Conservation (phyloP, 495 filamentous ascomycete species). For the Penicillium riverlandense region DNA sequence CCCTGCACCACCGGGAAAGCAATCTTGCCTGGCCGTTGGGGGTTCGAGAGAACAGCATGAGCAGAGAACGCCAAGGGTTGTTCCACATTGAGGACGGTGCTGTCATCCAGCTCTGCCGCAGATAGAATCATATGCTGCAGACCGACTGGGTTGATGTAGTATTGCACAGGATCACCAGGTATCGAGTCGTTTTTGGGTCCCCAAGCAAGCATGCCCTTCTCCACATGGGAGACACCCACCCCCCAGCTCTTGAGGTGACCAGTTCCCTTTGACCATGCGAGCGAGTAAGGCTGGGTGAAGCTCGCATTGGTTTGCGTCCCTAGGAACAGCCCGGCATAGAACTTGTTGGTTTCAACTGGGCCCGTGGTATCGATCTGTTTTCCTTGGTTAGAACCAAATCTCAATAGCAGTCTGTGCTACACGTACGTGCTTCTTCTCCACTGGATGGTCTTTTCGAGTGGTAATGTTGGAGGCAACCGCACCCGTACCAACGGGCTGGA, state of each 20-base stretch:
- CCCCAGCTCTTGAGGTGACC: slow-evolving; percentile 67
- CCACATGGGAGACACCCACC: slow-evolving; percentile 65
- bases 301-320: slow-evolving; percentile 61
- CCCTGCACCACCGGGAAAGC: slow-evolving; percentile 84
- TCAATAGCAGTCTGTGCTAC: slow-evolving; percentile 8
- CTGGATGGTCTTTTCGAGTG: slow-evolving; percentile 44
- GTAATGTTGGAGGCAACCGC: slow-evolving; percentile 48
- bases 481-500: slow-evolving; percentile 54
- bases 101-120: slow-evolving; percentile 59
- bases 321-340: slow-evolving; percentile 85
- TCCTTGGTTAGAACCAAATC: slow-evolving; percentile 4
- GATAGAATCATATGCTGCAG: slow-evolving; percentile 76
- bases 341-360: slow-evolving; percentile 80
- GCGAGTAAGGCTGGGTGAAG: slow-evolving; percentile 81
- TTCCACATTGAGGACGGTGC: slow-evolving; percentile 56
- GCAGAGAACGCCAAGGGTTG: slow-evolving; percentile 61
- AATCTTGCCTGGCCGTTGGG: slow-evolving; percentile 47
- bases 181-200: slow-evolving; percentile 43
- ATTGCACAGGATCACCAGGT: slow-evolving; percentile 53
- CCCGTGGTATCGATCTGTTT: slow-evolving; percentile 29
- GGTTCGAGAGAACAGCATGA: slow-evolving; percentile 57
- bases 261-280: slow-evolving; percentile 67
- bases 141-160: slow-evolving; percentile 76
- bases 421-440: slow-evolving; percentile 40
- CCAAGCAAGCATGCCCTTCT: slow-evolving; percentile 55